These are phyloP conservation scores for Pseudomonodictys pantanalensis DNA, from an alignment of 495 filamentous ascomycete species.

Conservation along the genomic window DNA sequence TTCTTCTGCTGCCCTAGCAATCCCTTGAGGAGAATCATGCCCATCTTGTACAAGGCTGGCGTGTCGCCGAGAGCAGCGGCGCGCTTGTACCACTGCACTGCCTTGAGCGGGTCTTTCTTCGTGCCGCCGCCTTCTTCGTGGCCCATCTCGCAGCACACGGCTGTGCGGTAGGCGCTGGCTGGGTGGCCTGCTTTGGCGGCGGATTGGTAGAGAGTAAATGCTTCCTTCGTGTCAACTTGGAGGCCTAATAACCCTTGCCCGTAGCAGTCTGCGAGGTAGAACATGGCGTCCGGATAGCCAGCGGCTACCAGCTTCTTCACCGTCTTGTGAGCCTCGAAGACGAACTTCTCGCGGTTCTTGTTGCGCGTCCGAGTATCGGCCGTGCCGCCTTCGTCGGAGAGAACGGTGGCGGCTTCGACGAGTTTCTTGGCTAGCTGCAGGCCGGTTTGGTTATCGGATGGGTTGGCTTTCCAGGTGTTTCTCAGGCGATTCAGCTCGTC, in stretches of 20 bases:
- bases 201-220: conserved; percentile 88
- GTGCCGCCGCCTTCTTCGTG: conserved; percentile 90
- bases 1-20: conserved; percentile 87
- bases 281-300: conserved; percentile 80
- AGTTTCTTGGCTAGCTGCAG: conserved; percentile 78
- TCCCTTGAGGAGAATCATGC: conserved; percentile 91
- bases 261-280: conserved; percentile 87
- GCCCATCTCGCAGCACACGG: conserved; percentile 97
- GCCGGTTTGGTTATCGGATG: conserved; percentile 66
- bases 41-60: conserved; percentile 96
- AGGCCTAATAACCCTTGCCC: conserved; percentile 70
- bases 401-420: conserved; percentile 75
- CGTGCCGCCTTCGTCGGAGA: conserved; percentile 64
- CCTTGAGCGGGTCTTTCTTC: conserved; percentile 82
- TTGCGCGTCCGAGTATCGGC: conserved; percentile 72
- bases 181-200: conserved; percentile 86
- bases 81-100: conserved; percentile 96
- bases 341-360: conserved; percentile 78
- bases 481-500: conserved; percentile 75
- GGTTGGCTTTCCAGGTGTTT: conserved; percentile 61
- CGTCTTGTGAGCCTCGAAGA: conserved; percentile 82
- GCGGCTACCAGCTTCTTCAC: conserved; percentile 75
- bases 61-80: conserved; percentile 86
- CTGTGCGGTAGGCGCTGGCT: conserved; percentile 86
- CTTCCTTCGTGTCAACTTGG: conserved; percentile 79